Base-by-base conservation (phyloP, 2,329 filamentous ascomycete species). In the Lachnellula hyalina region DNA sequence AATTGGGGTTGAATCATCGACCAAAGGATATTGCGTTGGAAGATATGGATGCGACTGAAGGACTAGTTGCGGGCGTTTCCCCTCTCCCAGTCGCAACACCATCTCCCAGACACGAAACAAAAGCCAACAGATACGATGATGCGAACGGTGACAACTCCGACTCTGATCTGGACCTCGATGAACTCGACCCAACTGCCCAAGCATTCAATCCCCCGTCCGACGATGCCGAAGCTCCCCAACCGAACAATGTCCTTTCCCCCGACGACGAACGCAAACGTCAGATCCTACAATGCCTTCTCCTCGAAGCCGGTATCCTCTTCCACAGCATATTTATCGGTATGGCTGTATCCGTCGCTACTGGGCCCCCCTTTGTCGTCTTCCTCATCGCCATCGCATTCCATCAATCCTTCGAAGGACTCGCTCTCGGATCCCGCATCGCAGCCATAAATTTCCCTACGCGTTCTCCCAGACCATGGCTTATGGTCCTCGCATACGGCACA, bases 291-390 rank as follows among this genome's bases (percentile, higher is more conserved):
- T 92, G 89, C 62, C 75, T 93, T 46, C 78, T 94, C 23, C 80
- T 94, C 2, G 89, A 93, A 72, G 88, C 88, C 0, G 89, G 89
- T 19, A 93, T 94, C 58, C 78, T 94, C 15, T 93, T 93, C 68
- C 89, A 94, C 74, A 89, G 84, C 66, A 78, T 94, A 52, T 94
- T 94, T 66, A 93, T 94, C 63, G 89, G 89, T 58, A 92, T 93
- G 87, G 88, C 89, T 4, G 78, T 94, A 32, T 90, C 87, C 0
- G 89, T 94, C 0, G 85, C 89, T 0, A 90, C 87, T 0, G 89
- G 89, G 0, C 86, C 88, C 0, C 83, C 87, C 1, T 94, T 94
- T 67, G 76, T 90, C 42, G 87, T 93, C 12, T 88, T 94, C 60
- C 76, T 94, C 0, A 77, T 92, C 32, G 89, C 89, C 49, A 91